Conservation (phyloP, 768 basidiomycete species). For the Russula dissimulans region DNA sequence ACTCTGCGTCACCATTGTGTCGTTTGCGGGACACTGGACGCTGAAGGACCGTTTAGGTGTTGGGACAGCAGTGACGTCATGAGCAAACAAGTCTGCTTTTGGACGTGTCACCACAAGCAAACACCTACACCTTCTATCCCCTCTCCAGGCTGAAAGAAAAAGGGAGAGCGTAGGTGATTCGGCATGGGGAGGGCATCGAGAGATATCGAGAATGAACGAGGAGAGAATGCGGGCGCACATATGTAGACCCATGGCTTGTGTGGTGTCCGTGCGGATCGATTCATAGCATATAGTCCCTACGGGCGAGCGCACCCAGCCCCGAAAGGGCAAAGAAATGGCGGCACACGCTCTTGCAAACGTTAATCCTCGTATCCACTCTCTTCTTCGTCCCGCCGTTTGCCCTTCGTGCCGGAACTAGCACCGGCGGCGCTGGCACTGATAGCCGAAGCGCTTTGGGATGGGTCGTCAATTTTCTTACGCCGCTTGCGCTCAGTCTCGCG, state of each 20-base stretch:
- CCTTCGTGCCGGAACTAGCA: not conserved
- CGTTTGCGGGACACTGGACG: not conserved
- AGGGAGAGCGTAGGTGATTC: not conserved
- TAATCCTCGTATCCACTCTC: constrained; percentile 8
- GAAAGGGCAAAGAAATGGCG: not conserved
- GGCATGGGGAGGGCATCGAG: not conserved
- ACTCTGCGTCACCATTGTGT: not conserved
- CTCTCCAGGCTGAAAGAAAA: not conserved
- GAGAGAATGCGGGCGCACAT: not conserved
- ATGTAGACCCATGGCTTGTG: not conserved
- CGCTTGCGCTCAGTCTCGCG: constrained; percentile 50
- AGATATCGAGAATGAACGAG: not conserved
- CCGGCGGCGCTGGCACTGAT: not conserved
- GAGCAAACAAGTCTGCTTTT: too few species aligned
- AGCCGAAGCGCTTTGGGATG: constrained; percentile 2
- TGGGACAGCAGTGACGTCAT: not conserved
- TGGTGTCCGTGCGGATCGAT: not conserved
- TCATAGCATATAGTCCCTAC: not conserved
- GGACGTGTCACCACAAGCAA: not conserved
- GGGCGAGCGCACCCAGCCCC: not conserved
- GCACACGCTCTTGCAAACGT: not conserved
- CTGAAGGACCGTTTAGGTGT: too few species aligned
- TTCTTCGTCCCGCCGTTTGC: constrained; percentile 5
- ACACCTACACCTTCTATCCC: not conserved
- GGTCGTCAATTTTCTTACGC: constrained; percentile 31